Evolutionary conservation across 1,139 yeast genomes (phyloP).

Genomic region (Kodamaea derodonti): DNA sequence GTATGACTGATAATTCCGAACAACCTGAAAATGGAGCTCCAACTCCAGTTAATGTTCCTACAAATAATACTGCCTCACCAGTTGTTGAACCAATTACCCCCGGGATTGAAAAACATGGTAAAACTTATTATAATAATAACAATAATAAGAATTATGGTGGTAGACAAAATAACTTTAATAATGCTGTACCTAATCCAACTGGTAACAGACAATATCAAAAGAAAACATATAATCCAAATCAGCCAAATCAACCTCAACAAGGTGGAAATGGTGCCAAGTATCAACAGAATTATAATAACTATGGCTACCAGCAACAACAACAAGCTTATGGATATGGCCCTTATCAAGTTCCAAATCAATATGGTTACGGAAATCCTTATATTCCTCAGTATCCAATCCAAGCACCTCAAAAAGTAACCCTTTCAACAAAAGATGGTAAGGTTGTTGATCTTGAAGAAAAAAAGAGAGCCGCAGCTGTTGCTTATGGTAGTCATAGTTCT

Average conservation of each 20-base stretch:
- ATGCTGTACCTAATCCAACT: conserved; percentile 2
- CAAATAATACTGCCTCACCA: too few relatives aligned
- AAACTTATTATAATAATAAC: conserved; percentile 6
- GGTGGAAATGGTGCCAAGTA: conserved; percentile 6
- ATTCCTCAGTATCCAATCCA: conserved; percentile 15
- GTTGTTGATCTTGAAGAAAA: conserved; percentile 44
- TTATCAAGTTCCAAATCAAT: conserved; percentile 3
- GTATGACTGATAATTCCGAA: conserved; percentile 11
- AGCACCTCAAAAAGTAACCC: conserved; percentile 24
- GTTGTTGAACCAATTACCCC: too few relatives aligned
- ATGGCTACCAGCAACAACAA: conserved; percentile 13
- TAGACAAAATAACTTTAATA: conserved; percentile 7
- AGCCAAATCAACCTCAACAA: not conserved
- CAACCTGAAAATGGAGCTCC: conserved; percentile 9
- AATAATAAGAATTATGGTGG: conserved; percentile 7
- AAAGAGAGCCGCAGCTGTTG: conserved; percentile 19
- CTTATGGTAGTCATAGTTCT: conserved; percentile 10
- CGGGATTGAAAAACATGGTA: too few relatives aligned
- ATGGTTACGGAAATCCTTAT: conserved; percentile 13
- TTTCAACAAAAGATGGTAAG: conserved; percentile 47
- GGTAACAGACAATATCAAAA: conserved; percentile 9
- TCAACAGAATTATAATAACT: conserved; percentile 10
- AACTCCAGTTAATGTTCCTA: conserved; percentile 1
- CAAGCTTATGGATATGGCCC: conserved; percentile 13
- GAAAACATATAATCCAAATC: conserved; percentile 4